Conservation (phyloP, 495 filamentous ascomycete species). For the Aspergillus cristatus region DNA sequence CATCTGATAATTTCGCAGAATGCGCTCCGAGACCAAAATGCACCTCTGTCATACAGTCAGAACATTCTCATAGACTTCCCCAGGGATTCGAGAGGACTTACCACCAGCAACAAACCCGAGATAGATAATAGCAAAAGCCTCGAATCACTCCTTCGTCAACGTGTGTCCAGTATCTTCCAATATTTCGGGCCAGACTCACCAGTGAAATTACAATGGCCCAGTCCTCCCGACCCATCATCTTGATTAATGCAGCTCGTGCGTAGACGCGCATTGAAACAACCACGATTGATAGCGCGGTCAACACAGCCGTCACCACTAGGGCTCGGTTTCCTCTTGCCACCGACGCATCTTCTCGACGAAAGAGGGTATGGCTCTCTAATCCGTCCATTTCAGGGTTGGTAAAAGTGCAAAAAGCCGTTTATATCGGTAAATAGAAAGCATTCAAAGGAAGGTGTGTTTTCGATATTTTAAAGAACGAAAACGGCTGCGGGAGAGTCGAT, state of each 20-base stretch:
- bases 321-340: conserved; percentile 21
- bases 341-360: conserved; percentile 14
- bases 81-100: conserved; percentile 9
- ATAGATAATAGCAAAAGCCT: conserved; percentile 24
- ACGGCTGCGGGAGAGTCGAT: no score
- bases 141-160: no score
- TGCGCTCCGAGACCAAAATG: conserved; percentile 25
- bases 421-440: no score
- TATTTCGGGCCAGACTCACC: conserved; percentile 11
- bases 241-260: conserved; percentile 27
- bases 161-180: no score
- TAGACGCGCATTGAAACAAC: conserved; percentile 27
- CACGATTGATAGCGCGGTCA: conserved; percentile 19
- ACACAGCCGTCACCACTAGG: conserved; percentile 27
- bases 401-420: no score
- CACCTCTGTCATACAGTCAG: conserved; percentile 14
- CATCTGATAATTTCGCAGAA: conserved; percentile 8
- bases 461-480: no score
- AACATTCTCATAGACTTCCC: neutral
- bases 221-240: conserved; percentile 28
- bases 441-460: no score
- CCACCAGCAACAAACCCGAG: conserved; percentile 25
- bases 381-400: conserved; percentile 13
- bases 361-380: conserved; percentile 6
- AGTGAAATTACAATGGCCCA: conserved; percentile 24